Evolutionary conservation across 345 rosid species (phyloP).

Genomic region (Raphanus sativus): DNA sequence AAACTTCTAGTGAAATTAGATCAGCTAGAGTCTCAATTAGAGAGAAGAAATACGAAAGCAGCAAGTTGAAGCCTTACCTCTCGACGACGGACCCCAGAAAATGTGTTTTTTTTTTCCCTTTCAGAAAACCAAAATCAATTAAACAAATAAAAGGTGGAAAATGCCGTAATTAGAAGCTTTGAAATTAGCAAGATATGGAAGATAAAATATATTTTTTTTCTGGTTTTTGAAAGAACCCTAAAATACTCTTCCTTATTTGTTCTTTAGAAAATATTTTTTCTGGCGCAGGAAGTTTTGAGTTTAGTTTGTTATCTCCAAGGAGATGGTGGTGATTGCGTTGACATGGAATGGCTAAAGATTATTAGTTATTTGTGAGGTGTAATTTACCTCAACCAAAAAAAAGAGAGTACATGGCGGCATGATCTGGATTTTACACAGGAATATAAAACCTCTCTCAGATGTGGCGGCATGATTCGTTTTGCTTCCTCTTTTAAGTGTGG

Average conservation of each 20-base stretch:
- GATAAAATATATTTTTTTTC: background rate
- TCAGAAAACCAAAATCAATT: background rate
- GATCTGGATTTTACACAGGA: background rate
- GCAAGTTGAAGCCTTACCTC: constrained; percentile 10
- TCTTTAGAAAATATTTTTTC: background rate
- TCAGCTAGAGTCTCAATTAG: background rate
- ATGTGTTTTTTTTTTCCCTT: background rate
- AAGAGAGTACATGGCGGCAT: constrained; percentile 21
- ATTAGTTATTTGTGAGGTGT: background rate
- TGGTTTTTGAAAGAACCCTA: constrained; percentile 1
- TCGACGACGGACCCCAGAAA: background rate
- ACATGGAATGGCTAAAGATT: background rate
- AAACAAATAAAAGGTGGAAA: background rate
- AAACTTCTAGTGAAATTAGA: background rate
- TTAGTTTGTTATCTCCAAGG: constrained; percentile 17
- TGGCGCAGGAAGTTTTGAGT: constrained; percentile 15
- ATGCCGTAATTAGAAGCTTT: background rate
- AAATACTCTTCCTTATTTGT: background rate
- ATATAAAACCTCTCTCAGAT: background rate
- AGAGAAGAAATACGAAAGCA: background rate
- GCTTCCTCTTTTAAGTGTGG: background rate
- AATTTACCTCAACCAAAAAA: background rate
- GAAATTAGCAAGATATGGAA: background rate
- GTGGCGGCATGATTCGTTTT: background rate
- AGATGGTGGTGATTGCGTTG: background rate